These are phyloP conservation scores for Hippophae rhamnoides DNA, from an alignment of 306 rosid species.

Conservation along the genomic window DNA sequence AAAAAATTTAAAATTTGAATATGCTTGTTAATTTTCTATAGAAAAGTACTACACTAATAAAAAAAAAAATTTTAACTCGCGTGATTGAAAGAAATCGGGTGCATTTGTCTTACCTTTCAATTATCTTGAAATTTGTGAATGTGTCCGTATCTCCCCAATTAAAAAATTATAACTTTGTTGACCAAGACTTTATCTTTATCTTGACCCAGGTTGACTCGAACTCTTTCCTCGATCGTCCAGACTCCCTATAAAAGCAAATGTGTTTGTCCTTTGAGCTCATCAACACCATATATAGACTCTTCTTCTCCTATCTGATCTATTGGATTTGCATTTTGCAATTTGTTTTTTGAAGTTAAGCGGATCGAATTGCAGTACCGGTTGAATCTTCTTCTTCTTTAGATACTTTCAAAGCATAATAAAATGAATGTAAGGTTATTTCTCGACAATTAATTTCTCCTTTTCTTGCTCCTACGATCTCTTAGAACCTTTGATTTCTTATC, in stretches of 20 bases:
- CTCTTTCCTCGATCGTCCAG: too few relatives aligned
- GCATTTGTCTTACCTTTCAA: too few relatives aligned
- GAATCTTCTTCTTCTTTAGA: neutral
- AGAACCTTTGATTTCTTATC: too few relatives aligned
- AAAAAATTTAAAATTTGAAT: too few relatives aligned
- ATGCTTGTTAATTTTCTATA: too few relatives aligned
- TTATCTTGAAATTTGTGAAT: too few relatives aligned
- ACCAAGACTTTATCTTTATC: neutral
- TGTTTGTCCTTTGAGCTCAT: neutral
- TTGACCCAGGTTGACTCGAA: neutral
- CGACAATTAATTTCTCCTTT: neutral
- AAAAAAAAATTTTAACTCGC: too few relatives aligned
- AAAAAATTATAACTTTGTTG: too few relatives aligned
- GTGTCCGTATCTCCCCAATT: too few relatives aligned
- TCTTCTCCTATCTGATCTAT: neutral
- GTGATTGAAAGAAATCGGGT: too few relatives aligned
- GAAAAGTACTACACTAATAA: too few relatives aligned
- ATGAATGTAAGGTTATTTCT: constrained; percentile 28
- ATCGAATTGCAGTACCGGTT: neutral
- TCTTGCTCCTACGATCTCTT: too few relatives aligned
- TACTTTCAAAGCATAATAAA: neutral
- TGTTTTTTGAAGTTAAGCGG: neutral
- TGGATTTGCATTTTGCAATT: neutral
- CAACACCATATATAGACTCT: neutral
- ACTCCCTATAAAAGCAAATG: neutral